Conservation (phyloP, 2,329 filamentous ascomycete species). For the Pseudogymnoascus sp. region DNA sequence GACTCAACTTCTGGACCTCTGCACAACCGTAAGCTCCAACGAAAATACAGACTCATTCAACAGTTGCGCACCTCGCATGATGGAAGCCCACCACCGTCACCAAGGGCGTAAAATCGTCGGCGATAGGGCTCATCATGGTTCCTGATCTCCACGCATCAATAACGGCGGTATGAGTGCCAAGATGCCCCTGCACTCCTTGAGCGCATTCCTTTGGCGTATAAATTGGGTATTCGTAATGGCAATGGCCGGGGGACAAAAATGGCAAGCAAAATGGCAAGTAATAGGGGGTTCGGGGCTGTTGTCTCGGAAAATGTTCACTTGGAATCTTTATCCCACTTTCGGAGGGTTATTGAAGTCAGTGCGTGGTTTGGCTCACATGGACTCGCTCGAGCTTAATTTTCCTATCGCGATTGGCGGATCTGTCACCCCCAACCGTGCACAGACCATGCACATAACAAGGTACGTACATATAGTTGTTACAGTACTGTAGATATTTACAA, state of each 20-base stretch:
- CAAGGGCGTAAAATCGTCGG: conserved; percentile 51
- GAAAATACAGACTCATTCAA: conserved; percentile 7
- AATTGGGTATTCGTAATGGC: neutral
- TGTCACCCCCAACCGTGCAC: neutral
- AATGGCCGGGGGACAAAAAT: neutral
- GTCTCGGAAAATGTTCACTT: conserved; percentile 6
- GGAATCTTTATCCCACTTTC: conserved; percentile 4
- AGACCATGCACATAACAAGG: neutral
- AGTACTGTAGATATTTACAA: neutral
- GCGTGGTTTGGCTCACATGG: conserved; percentile 5
- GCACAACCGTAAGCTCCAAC: conserved; percentile 5
- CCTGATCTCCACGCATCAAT: conserved; percentile 3
- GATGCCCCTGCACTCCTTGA: neutral
- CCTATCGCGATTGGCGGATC: conserved; percentile 8
- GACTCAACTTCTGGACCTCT: conserved; percentile 84
- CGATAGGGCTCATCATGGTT: conserved; percentile 16
- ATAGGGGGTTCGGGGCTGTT: neutral
- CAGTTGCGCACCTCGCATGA: conserved; percentile 49
- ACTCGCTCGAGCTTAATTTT: conserved; percentile 3
- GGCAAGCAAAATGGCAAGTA: neutral
- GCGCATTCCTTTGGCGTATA: neutral
- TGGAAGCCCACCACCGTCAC: conserved; percentile 79
- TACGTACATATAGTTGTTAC: neutral
- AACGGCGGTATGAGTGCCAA: conserved; percentile 4
- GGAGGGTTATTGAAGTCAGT: conserved; percentile 4